A percentile compares a stretch with the other conserved stretches of the same genome.
phyloP scores from a whole-genome alignment of 228 moss, liverwort and hornwort genomes.

The Sphagnum fallax region DNA sequence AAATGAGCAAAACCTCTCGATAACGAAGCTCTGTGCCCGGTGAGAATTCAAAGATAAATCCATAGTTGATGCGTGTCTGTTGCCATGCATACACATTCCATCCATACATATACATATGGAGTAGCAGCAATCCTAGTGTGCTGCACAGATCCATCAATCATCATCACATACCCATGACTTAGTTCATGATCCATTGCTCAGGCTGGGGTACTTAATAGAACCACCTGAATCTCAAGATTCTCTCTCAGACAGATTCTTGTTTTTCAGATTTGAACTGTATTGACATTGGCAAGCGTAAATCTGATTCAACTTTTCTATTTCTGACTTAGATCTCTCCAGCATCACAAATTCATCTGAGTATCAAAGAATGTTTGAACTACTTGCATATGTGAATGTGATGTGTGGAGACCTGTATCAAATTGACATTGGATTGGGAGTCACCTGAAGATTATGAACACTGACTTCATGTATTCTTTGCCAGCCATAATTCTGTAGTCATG shows the following conservation, averaged over 20 bases:
- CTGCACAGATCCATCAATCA: conserved; percentile 11
- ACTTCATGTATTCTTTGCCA: conserved; percentile 37
- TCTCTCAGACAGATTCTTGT: no score
- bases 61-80: conserved; percentile 58
- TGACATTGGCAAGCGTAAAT: no score
- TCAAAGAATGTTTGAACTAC: no score
- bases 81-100: conserved; percentile 74
- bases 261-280: no score
- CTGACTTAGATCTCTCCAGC: no score
- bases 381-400: no score
- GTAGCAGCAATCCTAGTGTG: conserved; percentile 48
- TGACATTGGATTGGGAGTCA: background rate
- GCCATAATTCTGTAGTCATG: conserved; percentile 28
- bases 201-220: background rate
- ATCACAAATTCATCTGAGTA: no score
- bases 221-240: background rate
- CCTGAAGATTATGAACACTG: conserved; percentile 70
- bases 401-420: no score
- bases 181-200: background rate
- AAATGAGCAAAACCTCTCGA: conserved; percentile 55
- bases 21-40: conserved; percentile 66
- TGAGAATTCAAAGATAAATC: conserved; percentile 69
- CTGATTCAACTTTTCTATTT: no score
- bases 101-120: conserved; percentile 80
- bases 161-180: background rate